These are phyloP conservation scores for Triglochin maritima DNA, from an alignment of 106 monocot genomes.

Conservation along the genomic window DNA sequence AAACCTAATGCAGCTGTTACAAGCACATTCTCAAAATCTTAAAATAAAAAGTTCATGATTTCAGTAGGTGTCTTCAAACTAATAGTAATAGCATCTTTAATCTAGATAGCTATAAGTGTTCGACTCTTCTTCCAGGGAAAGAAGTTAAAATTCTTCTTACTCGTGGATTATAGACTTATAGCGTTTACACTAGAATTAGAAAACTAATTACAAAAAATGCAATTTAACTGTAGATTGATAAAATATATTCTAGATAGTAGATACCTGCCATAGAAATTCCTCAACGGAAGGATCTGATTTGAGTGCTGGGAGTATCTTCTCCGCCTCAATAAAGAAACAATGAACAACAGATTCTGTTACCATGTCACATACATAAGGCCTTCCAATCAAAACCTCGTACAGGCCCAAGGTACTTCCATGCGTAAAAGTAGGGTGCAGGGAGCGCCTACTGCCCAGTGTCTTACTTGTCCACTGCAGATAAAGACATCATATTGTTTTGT, in stretches of 20 bases:
- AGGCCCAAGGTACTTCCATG: constrained; percentile 90
- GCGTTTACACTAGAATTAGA: background rate
- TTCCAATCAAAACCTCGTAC: constrained; percentile 85
- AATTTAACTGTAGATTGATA: no score
- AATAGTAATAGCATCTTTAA: no score
- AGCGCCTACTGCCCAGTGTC: constrained; percentile 40
- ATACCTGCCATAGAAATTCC: constrained; percentile 94
- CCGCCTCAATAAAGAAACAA: constrained; percentile 85
- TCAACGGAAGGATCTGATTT: constrained; percentile 50
- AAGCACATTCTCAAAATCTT: no score
- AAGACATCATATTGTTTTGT: background rate
- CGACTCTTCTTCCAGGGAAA: no score
- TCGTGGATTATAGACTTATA: background rate
- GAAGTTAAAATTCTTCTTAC: no score
- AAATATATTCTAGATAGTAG: background rate
- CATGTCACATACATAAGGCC: constrained; percentile 87
- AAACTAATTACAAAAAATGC: background rate
- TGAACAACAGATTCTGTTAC: constrained; percentile 79
- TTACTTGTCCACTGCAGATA: constrained; percentile 67
- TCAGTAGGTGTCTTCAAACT: no score
- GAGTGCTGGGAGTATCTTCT: constrained; percentile 55
- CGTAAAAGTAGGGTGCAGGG: constrained; percentile 79
- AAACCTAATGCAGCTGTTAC: no score
- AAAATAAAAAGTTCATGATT: no score
- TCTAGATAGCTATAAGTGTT: no score